Evolutionary conservation across 495 filamentous ascomycete genomes (phyloP), one percentile per base, ranked within the genome.

Genomic region (Hypoxylon subgilvum): DNA sequence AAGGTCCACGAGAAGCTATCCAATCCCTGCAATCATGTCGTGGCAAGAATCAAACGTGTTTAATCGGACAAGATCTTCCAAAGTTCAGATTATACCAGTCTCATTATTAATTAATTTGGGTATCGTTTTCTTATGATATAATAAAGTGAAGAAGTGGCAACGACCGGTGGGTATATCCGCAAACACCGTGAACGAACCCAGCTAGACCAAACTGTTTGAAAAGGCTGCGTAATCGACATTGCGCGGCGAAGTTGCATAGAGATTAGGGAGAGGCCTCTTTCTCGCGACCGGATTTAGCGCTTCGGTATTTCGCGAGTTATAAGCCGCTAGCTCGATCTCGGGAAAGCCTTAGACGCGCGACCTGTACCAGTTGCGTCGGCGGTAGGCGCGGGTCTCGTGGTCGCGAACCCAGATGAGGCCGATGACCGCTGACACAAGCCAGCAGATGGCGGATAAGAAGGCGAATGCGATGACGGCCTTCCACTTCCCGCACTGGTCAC

Each of bases 391-490:
- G 19, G 60, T 27, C 18, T 61, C 47, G 43, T 66, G 72, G 30
- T 72, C 71, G 34, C 61, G 74, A 17, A 77, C 73, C 76, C 76
- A 79, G 64, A 72, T 65, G 56, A 78, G 47, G 10, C 77, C 79
- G 25, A 88, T 49, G 22, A 87, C 64, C 16, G 75, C 79, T 41
- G 82, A 86, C 9, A 76, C 81, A 22, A 88, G 80, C 86, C 86
- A 89, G 66, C 82, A 74, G 55, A 84, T 78, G 27, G 84, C 86
- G n/a, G 82, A 83, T 46, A 89, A 60, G 69, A 88, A 89, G 54
- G 75, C 73, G 70, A 89, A 88, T 0, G 86, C 87, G 58, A 87
- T 78, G 28, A 79, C 77, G 10, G 86, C 82, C 71, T 86, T 89
- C 84, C 82, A 88, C 48, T 82, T 76, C 28, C 76, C 69, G 64